Evolutionary conservation across 2,329 filamentous ascomycete species (phyloP).

Genomic region (Fusarium sarcochroum): DNA sequence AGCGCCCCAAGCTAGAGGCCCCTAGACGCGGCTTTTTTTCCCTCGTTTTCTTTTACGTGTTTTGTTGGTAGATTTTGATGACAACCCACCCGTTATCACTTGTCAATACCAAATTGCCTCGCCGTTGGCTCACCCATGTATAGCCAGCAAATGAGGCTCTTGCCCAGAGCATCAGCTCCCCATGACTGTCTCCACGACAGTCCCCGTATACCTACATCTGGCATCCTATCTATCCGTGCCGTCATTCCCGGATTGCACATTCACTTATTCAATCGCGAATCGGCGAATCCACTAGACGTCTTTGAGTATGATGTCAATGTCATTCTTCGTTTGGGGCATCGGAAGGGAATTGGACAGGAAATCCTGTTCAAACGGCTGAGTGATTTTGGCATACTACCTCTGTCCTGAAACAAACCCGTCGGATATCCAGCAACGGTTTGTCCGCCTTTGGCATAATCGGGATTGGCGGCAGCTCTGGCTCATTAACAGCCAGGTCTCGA

Average conservation of each 20-base stretch:
- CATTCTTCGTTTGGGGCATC: constrained; percentile 26
- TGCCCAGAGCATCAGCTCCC: constrained; percentile 20
- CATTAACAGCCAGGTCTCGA: constrained; percentile 20
- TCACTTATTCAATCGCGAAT: constrained; percentile 30
- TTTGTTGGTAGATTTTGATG: constrained; percentile 31
- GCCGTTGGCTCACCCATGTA: constrained; percentile 33
- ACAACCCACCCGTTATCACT: constrained; percentile 48
- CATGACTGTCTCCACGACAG: constrained; percentile 19
- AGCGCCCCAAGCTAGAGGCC: constrained; percentile 34
- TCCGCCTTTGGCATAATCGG: constrained; percentile 32
- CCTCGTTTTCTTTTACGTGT: constrained; percentile 50
- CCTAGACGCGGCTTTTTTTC: constrained; percentile 43
- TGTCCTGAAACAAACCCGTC: constrained; percentile 47
- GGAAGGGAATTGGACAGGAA: constrained; percentile 30
- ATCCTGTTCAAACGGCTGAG: constrained; percentile 21
- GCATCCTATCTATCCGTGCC: constrained; percentile 47
- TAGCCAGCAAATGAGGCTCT: constrained; percentile 46
- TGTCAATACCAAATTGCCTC: constrained; percentile 31
- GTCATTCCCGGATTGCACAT: constrained; percentile 44
- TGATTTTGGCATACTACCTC: constrained; percentile 37
- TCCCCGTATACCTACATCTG: constrained; percentile 22
- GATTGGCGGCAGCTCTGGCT: constrained; percentile 18
- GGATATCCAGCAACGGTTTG: constrained; percentile 34
- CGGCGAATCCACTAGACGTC: constrained; percentile 15
- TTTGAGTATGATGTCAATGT: constrained; percentile 46